These are phyloP conservation scores for Tuber brumale DNA, from an alignment of 495 filamentous ascomycete species.

Conservation along the genomic window DNA sequence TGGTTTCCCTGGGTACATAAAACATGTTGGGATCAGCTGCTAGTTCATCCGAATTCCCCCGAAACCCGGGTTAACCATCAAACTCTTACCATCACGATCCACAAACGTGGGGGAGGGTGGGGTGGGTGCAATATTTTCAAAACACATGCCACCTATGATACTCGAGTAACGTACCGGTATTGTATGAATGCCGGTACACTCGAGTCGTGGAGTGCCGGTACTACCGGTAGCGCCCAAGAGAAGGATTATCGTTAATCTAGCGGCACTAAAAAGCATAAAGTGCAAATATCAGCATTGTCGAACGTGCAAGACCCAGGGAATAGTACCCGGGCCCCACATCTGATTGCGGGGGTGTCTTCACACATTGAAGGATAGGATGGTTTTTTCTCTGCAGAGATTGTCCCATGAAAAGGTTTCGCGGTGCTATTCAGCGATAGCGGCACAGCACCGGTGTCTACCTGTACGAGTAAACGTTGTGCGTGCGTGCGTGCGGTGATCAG, in stretches of 20 bases:
- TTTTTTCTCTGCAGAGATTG: not conserved
- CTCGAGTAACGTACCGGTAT: not conserved
- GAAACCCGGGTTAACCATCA: constrained; percentile 3
- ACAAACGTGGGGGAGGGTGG: not conserved
- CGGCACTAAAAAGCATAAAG: not conserved
- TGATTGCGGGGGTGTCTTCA: not conserved
- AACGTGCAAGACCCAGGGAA: not conserved
- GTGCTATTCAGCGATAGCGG: not conserved
- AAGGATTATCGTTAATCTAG: not conserved
- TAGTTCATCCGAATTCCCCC: not conserved
- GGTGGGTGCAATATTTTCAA: not conserved
- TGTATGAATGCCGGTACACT: no score
- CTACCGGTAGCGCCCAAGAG: not conserved
- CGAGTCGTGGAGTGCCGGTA: not conserved
- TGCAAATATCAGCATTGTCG: not conserved
- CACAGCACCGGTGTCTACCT: not conserved
- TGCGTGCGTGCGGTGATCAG: not conserved
- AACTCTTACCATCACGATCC: not conserved
- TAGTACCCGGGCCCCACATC: not conserved
- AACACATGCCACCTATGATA: not conserved
- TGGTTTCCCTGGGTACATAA: not conserved
- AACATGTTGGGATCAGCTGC: not conserved
- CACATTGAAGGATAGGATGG: not conserved
- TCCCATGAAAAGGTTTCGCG: not conserved
- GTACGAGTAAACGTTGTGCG: not conserved